Percentiles rank a stretch among this genome's conserved stretches.
Evolutionary conservation across 1,284 basidiomycete genomes (phyloP).

Genomic region (Phenoliferia sp.): DNA sequence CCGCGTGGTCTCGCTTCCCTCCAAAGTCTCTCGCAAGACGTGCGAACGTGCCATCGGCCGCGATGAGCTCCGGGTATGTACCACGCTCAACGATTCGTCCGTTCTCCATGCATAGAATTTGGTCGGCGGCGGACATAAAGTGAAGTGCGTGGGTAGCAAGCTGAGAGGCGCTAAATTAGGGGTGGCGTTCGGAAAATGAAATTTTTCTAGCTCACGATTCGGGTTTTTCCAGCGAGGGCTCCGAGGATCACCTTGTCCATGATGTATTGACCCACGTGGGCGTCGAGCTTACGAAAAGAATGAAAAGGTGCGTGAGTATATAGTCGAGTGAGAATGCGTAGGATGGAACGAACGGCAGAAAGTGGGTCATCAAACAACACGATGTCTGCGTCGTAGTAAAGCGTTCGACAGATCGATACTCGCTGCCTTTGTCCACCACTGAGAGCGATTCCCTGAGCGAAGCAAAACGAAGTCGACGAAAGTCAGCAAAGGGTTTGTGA

Average conservation of each 20-base stretch:
- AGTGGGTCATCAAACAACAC: constrained; percentile 68
- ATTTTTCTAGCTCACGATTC: constrained; percentile 48
- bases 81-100: constrained; percentile 62
- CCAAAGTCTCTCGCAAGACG: constrained; percentile 64
- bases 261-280: constrained; percentile 42
- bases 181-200: neutral
- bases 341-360: constrained; percentile 63
- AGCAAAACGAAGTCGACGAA: no score
- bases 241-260: constrained; percentile 65
- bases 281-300: constrained; percentile 25
- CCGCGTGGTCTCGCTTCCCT: neutral
- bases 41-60: constrained; percentile 61
- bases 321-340: constrained; percentile 71
- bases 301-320: no score
- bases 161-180: constrained; percentile 24
- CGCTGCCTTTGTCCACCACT: constrained; percentile 59
- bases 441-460: constrained; percentile 48
- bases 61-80: constrained; percentile 29
- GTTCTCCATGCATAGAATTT: constrained; percentile 55
- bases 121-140: constrained; percentile 37
- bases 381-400: constrained; percentile 67
- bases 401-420: constrained; percentile 59
- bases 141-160: constrained; percentile 45
- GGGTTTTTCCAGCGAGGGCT: constrained; percentile 64
- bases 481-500: neutral